Base-by-base conservation (phyloP, 2,329 filamentous ascomycete genomes). In the Canariomyces notabilis region DNA sequence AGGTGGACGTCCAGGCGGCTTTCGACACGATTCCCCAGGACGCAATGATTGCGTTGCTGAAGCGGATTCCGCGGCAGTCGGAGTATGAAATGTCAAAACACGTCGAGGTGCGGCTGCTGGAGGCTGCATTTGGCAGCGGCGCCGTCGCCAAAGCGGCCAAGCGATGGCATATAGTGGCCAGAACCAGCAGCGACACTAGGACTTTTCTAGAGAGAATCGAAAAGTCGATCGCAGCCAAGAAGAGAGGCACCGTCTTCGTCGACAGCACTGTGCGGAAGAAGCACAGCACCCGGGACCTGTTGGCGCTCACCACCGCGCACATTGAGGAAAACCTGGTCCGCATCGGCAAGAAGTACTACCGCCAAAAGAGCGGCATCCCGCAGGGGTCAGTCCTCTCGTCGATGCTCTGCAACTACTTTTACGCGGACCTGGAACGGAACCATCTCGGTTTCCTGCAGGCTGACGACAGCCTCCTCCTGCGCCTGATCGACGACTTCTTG, bases 1-100 rank as follows among this genome's bases (percentile, higher is more conserved):
- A 98, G 63, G 73, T 95, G 11, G 93, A 98, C 60, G 90, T 98
- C 16, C 80, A 87, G 61, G 82, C 88, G 2, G 95, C 91, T 57
- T 98, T 96, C 62, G 93, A 98, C 64, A 95, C 87, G 0, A 96
- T 98, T 36, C 93, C 93, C 0, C 93, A 97, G 62, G 67, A 76
- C 20, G 79, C 80, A 1, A 71, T 97, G 15, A 61, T 96, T 26
- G 63, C 72, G 19, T 70, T 97, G 20, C 76, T 94, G 52, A 64
- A 53, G 48, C 82, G 61, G 42, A 80, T 77, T 53, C 79, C 65
- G 52, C 69, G 68, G 11, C 70, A 85, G 47, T 65, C 74, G 3
- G 68, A 71, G 18, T 98, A 98, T 61, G 74, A 76, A 6, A 75
- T 94, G 38, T 75, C 76, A 6, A 89, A 83, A 54, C 84, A 96